Evolutionary conservation across 441 rosid genomes (phyloP), one percentile per base, ranked within the genome.

Genomic region (Gossypium davidsonii): DNA sequence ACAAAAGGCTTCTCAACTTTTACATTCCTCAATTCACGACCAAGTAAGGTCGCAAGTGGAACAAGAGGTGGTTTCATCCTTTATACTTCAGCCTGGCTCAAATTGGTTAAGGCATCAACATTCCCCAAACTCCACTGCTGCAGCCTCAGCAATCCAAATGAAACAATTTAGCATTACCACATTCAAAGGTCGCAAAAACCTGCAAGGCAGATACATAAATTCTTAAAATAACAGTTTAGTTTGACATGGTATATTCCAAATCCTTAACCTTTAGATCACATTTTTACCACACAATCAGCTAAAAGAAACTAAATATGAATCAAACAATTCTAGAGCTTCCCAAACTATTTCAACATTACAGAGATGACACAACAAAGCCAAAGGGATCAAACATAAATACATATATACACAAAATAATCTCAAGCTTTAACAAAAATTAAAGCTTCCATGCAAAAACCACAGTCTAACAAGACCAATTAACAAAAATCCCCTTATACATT

Each of bases 21-120:
- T 83, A 84, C 92, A 21, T 84, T 84, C 86, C 98, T 89, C 39
- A 94, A 85, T 88, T 94, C 97, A 78, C 90, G 91, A 79, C 99
- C 97, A 61, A 94, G 88, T 80, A 94, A 82, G 55, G 98, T 88
- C 26, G 88, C 98, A 67, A 94, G 96, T 14, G 99, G 98, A 80
- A 94, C 87, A 51, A 83, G 96, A 49, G 96, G 86, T 25, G 85
- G 78, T 68, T 87, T 89, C 86, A 84, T 81, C 84, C 81, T 82
- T 1, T 91, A 77, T 70, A 79, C 80, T 80, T 88, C 89, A 37
- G 88, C 83, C 84, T 78, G 89, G 83, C 91, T 94, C 97, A 91
- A 91, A 67, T 75, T 78, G 77, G 56, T 75, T 80, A 73, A 83
- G 59, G 74, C 73, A 83, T 86, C 85, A 85, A 83, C 87, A 88